Conservation (phyloP, 768 basidiomycete genomes). For the Calocybe indica region DNA sequence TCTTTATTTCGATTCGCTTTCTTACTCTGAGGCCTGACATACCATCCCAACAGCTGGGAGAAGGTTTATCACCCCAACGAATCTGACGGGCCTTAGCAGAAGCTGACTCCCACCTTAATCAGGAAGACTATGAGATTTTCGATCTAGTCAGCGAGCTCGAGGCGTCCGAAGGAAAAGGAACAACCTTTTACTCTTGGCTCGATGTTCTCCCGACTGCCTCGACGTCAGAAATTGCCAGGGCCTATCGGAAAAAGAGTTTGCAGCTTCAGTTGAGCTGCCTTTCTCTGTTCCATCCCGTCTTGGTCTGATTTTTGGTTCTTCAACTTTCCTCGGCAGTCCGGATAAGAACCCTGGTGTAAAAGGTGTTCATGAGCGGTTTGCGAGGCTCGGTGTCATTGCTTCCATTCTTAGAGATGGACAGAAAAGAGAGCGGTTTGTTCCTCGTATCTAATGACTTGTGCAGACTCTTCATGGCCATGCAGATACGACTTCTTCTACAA, state of each 20-base stretch:
- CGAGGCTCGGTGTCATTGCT: conserved; percentile 83
- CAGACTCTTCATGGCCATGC: conserved; percentile 2
- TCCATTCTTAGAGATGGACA: conserved; percentile 75
- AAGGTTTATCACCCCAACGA: conserved; percentile 36
- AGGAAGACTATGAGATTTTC: conserved; percentile 97
- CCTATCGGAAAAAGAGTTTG: conserved; percentile 89
- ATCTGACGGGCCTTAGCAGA: background rate
- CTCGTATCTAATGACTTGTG: conserved; percentile 18
- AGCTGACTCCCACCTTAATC: background rate
- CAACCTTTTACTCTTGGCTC: conserved; percentile 95
- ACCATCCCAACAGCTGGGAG: conserved; percentile 49
- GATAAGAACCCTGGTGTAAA: conserved; percentile 92
- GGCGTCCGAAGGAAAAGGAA: conserved; percentile 83
- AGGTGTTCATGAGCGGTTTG: conserved; percentile 81
- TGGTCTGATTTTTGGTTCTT: background rate
- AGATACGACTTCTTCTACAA: conserved; percentile 95
- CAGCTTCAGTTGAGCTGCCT: conserved; percentile 62
- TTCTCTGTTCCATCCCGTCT: background rate
- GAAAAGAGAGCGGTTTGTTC: conserved; percentile 59
- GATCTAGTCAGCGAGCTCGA: conserved; percentile 84
- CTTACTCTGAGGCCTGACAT: background rate
- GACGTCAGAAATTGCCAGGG: conserved; percentile 74
- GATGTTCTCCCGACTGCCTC: conserved; percentile 72
- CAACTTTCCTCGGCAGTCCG: conserved; percentile 45
- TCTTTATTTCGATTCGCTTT: background rate